Base-by-base conservation (phyloP, 2,329 filamentous ascomycete species). In the Penicillium sp. region DNA sequence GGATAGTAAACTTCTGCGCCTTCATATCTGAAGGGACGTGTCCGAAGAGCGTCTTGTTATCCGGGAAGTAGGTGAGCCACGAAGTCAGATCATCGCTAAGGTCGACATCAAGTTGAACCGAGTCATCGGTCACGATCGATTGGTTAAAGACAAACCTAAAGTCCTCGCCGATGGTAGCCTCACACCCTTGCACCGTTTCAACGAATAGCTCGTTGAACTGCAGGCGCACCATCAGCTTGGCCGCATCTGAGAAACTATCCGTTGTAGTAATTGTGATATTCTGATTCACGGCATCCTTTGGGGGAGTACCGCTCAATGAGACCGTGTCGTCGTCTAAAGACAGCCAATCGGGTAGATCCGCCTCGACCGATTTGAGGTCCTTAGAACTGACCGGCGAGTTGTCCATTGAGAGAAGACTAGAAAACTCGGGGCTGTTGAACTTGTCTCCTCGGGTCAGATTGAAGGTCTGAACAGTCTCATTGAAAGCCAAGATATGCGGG, bases 321-420 rank as follows among this genome's bases (percentile, higher is more conserved):
- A 91, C 82, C 0, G 85, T 86, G 8, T 75, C 63, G 2, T 80
- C 74, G 64, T 94, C 80, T 49, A 94, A 83, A 0, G 76, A 75
- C 23, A 95, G 71, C 92, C 92, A 96, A 3, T 75, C 67, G 0
- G 91, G 90, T 11, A 86, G 69, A 23, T 81, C 73, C 1, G 81
- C 78, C 1, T 79, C 77, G 5, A 85, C 78, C 1, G 79, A 77
- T 13, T 68, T 64, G 28, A 92, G 63, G 26, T 86, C 80, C 0
- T 75, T 74, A 3, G 77, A 69, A 3, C 71, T 70, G 2, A 86
- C 74, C 1, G 76, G 67, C 34, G 79, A 70, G 5, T 81, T 81
- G 68, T 91, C 87, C 10, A 91, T 67, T 39, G 77, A 79, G 39
- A 92, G 75, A 6, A 74, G 75, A 1, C 76, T 68, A 8, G 70